Conservation (phyloP, 2,329 filamentous ascomycete genomes). For the Pseudogymnoascus sp. region DNA sequence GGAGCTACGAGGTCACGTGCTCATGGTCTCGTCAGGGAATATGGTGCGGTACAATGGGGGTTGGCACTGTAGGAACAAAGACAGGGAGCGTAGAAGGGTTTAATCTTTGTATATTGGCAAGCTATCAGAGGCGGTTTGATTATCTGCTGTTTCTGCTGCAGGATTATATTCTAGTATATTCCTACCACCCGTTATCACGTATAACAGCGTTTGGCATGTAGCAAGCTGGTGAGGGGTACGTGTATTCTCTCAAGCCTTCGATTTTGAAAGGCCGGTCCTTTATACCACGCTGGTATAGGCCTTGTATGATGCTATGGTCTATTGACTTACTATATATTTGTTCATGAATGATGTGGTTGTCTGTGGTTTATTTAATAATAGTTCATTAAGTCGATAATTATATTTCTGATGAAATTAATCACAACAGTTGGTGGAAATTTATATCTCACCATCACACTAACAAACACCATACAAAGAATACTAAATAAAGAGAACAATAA, state of each 20-base stretch:
- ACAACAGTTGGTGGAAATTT: neutral
- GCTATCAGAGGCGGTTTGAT: neutral
- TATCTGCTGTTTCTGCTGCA: neutral
- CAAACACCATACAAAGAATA: neutral
- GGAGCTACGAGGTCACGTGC: neutral
- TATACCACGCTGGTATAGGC: neutral
- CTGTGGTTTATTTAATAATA: neutral
- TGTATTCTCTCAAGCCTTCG: neutral
- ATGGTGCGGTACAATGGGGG: neutral
- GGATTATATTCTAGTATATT: neutral
- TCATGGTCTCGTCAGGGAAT: neutral
- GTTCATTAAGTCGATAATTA: neutral
- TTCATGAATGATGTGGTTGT: neutral
- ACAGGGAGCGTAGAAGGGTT: neutral
- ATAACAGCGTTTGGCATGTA: neutral
- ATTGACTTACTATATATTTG: neutral
- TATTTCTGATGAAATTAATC: neutral
- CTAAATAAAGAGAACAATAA: neutral
- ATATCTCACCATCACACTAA: neutral
- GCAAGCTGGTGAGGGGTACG: neutral
- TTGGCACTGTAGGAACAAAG: neutral
- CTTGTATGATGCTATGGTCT: neutral
- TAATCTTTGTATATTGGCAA: neutral
- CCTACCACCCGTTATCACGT: neutral
- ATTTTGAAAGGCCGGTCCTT: neutral